phyloP scores from a whole-genome alignment of 352 stramenopile genomes.

The Aphanomyces euteiches region DNA sequence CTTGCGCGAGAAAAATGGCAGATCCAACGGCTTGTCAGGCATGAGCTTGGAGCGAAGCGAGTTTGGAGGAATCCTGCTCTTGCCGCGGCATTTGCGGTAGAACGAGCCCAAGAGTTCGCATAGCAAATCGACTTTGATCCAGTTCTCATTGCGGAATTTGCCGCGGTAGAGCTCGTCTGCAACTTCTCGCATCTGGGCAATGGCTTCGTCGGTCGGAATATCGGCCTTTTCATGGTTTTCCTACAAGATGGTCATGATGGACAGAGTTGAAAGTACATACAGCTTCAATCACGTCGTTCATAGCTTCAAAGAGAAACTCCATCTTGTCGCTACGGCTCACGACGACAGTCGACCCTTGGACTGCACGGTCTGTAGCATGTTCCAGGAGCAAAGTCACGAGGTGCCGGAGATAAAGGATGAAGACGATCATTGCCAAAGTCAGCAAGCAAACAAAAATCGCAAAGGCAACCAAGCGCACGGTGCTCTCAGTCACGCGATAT shows the following conservation, averaged over 20 bases:
- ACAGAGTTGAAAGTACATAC: background rate
- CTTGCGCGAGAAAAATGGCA: slow-evolving; percentile 57
- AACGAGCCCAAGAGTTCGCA: background rate
- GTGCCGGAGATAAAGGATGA: slow-evolving; percentile 13
- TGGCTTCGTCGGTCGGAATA: slow-evolving; percentile 8
- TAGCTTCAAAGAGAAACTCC: slow-evolving; percentile 21
- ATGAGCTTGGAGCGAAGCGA: slow-evolving; percentile 20
- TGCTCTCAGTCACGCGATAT: background rate
- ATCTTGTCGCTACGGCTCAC: background rate
- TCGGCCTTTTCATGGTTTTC: slow-evolving; percentile 2
- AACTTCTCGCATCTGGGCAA: slow-evolving; percentile 15
- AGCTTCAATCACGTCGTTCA: slow-evolving; percentile 20
- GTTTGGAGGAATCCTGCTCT: background rate
- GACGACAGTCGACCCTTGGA: slow-evolving; percentile 2
- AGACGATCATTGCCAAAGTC: slow-evolving; percentile 13
- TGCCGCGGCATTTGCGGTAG: slow-evolving; percentile 9
- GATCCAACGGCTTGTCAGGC: slow-evolving; percentile 31
- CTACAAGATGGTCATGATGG: background rate
- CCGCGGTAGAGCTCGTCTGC: slow-evolving; percentile 13
- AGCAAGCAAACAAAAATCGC: slow-evolving; percentile 17
- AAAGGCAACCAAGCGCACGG: slow-evolving; percentile 3
- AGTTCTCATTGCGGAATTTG: slow-evolving; percentile 10
- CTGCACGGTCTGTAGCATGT: slow-evolving; percentile 11
- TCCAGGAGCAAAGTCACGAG: slow-evolving; percentile 8
- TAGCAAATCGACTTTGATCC: slow-evolving; percentile 13